Percentiles rank a stretch among this genome's conserved stretches.
Conservation (phyloP, 1,139 yeast species). For the Candida pseudoviswanathii region DNA sequence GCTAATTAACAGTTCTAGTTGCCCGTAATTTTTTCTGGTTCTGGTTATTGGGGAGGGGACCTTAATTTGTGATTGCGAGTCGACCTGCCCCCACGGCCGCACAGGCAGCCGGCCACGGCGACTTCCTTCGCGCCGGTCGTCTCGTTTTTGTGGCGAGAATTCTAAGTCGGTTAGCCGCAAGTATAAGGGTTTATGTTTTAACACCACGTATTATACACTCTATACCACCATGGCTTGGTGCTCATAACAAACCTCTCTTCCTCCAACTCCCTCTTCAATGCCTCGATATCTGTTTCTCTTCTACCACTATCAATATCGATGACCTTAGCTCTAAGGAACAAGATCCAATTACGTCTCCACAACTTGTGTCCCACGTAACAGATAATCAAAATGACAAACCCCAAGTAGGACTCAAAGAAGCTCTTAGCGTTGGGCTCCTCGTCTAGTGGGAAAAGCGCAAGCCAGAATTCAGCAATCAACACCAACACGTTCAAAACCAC, state of each 20-base stretch:
- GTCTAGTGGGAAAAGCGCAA: constrained; percentile 43
- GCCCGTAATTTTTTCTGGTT: not conserved
- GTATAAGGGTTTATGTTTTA: too few relatives aligned
- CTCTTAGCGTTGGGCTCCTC: constrained; percentile 34
- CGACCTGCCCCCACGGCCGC: too few relatives aligned
- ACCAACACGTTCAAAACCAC: constrained; percentile 49
- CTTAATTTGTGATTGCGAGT: too few relatives aligned
- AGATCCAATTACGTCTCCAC: constrained; percentile 42
- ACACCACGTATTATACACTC: constrained; percentile 31
- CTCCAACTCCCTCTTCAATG: constrained; percentile 42
- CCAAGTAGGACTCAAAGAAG: constrained; percentile 41
- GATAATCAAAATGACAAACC: constrained; percentile 38
- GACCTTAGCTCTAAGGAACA: constrained; percentile 36
- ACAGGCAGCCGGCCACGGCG: too few relatives aligned
- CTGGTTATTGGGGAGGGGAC: too few relatives aligned
- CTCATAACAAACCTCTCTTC: constrained; percentile 38
- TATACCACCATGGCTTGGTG: constrained; percentile 35
- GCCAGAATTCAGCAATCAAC: constrained; percentile 55
- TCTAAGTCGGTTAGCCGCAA: too few relatives aligned
- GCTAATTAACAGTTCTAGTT: not conserved
- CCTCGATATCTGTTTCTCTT: constrained; percentile 44
- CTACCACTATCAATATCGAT: constrained; percentile 47
- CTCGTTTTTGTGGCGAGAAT: not conserved
- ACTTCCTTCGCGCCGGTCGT: too few relatives aligned
- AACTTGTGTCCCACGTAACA: constrained; percentile 44